Conservation (phyloP, 2,329 filamentous ascomycete species). For the Paraphaeosphaeria minitans region DNA sequence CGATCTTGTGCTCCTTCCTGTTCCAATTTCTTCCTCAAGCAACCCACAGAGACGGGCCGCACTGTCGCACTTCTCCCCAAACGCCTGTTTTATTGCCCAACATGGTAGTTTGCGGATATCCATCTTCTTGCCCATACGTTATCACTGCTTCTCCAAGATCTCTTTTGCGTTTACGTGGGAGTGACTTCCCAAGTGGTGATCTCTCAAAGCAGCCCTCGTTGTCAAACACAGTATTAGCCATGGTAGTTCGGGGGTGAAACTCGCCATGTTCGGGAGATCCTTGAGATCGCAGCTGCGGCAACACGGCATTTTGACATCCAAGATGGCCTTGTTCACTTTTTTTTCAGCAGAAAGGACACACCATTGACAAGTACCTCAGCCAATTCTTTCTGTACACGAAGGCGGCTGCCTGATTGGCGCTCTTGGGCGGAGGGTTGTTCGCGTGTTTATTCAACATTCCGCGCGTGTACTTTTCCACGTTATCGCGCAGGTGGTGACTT, state of each 20-base stretch:
- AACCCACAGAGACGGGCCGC: neutral
- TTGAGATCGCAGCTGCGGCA: constrained; percentile 34
- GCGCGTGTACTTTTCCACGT: constrained; percentile 39
- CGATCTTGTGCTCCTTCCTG: neutral
- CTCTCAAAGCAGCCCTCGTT: constrained; percentile 33
- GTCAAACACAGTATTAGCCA: constrained; percentile 24
- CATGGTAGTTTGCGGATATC: neutral
- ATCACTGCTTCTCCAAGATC: constrained; percentile 25
- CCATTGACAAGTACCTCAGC: constrained; percentile 25
- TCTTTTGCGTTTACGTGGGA: neutral
- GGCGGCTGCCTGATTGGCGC: constrained; percentile 9
- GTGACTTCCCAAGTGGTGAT: constrained; percentile 7
- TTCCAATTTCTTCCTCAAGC: neutral
- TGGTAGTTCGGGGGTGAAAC: constrained; percentile 1
- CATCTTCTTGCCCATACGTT: constrained; percentile 17
- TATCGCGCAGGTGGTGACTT: constrained; percentile 27
- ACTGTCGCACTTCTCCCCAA: neutral
- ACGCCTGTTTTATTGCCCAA: neutral
- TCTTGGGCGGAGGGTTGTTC: constrained; percentile 23
- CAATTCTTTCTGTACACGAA: constrained; percentile 31
- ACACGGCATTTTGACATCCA: constrained; percentile 29
- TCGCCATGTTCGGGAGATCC: constrained; percentile 36
- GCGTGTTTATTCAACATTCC: constrained; percentile 30
- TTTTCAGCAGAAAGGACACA: constrained; percentile 36
- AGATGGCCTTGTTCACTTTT: constrained; percentile 30